Percentiles rank a stretch among this genome's conserved stretches.
Evolutionary conservation across 768 basidiomycete genomes (phyloP).

Genomic region (Floccularia luteovirens): DNA sequence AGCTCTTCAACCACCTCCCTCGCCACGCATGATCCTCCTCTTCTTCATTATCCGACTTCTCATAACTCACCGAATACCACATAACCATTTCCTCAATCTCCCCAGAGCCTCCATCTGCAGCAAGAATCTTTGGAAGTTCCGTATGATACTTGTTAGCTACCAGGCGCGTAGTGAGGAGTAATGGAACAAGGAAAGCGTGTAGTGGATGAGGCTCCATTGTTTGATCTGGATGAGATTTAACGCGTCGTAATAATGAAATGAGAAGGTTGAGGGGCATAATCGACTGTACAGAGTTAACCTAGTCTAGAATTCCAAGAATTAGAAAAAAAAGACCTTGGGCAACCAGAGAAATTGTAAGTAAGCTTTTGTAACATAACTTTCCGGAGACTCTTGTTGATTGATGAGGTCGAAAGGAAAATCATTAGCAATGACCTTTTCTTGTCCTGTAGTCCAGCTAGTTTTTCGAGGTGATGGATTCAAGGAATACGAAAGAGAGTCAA

Average conservation of each 20-base stretch:
- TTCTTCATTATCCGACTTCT: constrained; percentile 34
- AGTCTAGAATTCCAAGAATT: constrained; percentile 1
- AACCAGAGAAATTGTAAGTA: constrained; percentile 78
- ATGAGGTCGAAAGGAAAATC: constrained; percentile 48
- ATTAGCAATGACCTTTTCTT: constrained; percentile 48
- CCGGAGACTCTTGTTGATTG: constrained; percentile 36
- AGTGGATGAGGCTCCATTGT: constrained; percentile 39
- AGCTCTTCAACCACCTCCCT: constrained; percentile 47
- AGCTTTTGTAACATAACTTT: constrained; percentile 51
- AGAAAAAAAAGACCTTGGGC: constrained; percentile 50
- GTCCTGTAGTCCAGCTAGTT: constrained; percentile 44
- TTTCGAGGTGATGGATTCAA: too few species aligned
- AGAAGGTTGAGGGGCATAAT: constrained; percentile 61
- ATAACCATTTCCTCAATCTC: constrained; percentile 68
- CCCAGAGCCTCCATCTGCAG: constrained; percentile 50
- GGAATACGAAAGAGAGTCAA: too few species aligned
- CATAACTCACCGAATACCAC: constrained; percentile 66
- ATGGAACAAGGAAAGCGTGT: constrained; percentile 48
- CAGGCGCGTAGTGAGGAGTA: constrained; percentile 53
- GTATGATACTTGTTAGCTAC: constrained; percentile 54
- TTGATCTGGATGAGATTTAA: constrained; percentile 19
- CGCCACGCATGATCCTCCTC: constrained; percentile 26
- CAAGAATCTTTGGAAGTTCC: constrained; percentile 55
- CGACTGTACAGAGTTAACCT: constrained; percentile 33
- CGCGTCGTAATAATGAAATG: constrained; percentile 46